Conservation (phyloP, 495 filamentous ascomycete genomes). For the Parachaetomium inaequale region DNA sequence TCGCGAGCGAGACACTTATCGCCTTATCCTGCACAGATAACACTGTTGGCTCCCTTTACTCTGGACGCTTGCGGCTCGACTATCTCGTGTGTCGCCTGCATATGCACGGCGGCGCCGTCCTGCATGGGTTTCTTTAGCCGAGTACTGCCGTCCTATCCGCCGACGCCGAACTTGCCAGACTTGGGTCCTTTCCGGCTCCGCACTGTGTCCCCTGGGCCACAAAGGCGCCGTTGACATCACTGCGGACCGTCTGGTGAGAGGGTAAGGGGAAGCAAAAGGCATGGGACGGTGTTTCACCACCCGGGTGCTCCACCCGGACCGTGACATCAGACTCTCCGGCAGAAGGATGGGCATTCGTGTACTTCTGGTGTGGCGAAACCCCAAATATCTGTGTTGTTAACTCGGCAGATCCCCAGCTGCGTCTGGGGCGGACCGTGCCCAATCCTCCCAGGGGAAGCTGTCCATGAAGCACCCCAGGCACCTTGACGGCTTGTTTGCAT, state of each 20-base stretch:
- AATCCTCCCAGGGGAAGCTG: no score
- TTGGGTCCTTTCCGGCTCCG: background rate
- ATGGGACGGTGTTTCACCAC: background rate
- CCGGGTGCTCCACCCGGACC: background rate
- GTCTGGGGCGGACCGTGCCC: no score
- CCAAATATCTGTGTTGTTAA: no score
- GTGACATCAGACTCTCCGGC: no score
- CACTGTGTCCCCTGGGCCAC: background rate
- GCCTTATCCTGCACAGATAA: background rate
- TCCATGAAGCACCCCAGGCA: no score
- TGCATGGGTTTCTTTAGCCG: background rate
- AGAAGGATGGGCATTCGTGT: background rate
- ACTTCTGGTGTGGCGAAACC: no score
- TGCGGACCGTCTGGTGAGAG: background rate
- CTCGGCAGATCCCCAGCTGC: no score
- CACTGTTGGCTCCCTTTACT: background rate
- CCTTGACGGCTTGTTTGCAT: no score
- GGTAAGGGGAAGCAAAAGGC: background rate
- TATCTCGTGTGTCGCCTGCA: background rate
- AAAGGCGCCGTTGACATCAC: background rate
- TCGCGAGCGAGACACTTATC: constrained; percentile 31
- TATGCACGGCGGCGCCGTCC: constrained; percentile 4
- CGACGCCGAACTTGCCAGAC: background rate
- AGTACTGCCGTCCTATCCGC: background rate
- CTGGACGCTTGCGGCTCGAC: constrained; percentile 1